A percentile compares a stretch with the other conserved stretches of the same genome.
Conservation (phyloP, 1,284 basidiomycete species). For the Taiwanofungus camphoratus region DNA sequence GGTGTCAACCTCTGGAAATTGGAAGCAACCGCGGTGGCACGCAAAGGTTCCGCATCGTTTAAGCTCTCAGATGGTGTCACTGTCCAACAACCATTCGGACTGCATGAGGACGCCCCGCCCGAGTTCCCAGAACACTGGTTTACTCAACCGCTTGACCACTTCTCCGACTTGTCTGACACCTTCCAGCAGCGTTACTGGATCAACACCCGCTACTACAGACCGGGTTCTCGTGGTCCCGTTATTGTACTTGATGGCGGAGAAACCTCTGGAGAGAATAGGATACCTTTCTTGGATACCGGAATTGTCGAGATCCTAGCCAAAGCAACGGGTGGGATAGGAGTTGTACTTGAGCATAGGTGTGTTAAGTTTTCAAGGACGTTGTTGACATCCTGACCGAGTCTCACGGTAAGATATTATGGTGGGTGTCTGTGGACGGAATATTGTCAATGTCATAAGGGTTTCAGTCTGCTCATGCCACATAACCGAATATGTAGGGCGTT, state of each 20-base stretch:
- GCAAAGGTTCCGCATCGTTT: neutral
- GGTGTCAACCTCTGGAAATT: constrained; percentile 40
- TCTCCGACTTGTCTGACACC: constrained; percentile 43
- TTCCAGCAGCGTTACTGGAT: constrained; percentile 86
- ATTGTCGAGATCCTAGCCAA: constrained; percentile 82
- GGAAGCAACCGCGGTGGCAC: constrained; percentile 9
- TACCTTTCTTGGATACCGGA: constrained; percentile 75
- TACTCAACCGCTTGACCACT: constrained; percentile 83
- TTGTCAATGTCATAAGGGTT: too few relatives aligned
- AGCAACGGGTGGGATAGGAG: constrained; percentile 79
- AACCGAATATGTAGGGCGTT: constrained; percentile 50
- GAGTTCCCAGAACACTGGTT: constrained; percentile 66
- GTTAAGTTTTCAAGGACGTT: constrained; percentile 3
- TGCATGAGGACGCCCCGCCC: constrained; percentile 12
- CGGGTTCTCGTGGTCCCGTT: constrained; percentile 68
- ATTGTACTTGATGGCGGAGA: constrained; percentile 84
- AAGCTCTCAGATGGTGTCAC: neutral
- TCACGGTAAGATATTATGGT: constrained; percentile 59
- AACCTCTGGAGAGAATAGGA: constrained; percentile 66
- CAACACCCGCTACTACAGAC: constrained; percentile 76
- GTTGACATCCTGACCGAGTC: neutral
- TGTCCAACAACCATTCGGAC: constrained; percentile 12
- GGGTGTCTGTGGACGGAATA: constrained; percentile 11
- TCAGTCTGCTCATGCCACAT: neutral
- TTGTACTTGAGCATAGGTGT: constrained; percentile 83